These are phyloP conservation scores for Angophora floribunda DNA, from an alignment of 345 rosid species.

Conservation along the genomic window DNA sequence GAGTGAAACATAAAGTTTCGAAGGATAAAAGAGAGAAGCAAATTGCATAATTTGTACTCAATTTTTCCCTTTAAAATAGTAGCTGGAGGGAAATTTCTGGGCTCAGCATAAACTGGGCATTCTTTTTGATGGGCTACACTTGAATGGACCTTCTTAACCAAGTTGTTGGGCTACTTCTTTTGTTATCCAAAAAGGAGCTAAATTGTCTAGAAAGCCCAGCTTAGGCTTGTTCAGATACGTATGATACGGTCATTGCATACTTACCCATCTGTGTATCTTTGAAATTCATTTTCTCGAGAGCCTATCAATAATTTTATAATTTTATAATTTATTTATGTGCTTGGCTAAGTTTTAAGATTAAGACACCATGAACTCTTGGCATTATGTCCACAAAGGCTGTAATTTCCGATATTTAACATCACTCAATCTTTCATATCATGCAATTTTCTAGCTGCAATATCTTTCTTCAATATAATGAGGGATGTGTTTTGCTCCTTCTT, in stretches of 20 bases:
- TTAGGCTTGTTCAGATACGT: too few species aligned
- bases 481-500: background rate
- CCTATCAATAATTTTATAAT: too few species aligned
- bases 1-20: background rate
- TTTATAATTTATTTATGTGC: background rate
- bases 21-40: background rate
- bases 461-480: background rate
- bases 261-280: too few species aligned
- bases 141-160: too few species aligned
- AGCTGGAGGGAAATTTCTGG: background rate
- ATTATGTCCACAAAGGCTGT: too few species aligned
- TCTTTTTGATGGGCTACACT: too few species aligned
- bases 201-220: too few species aligned
- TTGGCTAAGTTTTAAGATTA: background rate
- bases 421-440: background rate
- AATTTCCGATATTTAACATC: background rate
- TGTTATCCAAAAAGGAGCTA: too few species aligned
- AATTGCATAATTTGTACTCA: too few species aligned
- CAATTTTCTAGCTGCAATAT: fast-evolving
- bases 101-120: background rate
- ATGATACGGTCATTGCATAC: too few species aligned
- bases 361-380: background rate
- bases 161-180: too few species aligned
- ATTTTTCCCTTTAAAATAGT: background rate
- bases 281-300: background rate